Evolutionary conservation across 305 asterid genomes (phyloP), one percentile per base, ranked within the genome.

Genomic region (Petunia hybrid): DNA sequence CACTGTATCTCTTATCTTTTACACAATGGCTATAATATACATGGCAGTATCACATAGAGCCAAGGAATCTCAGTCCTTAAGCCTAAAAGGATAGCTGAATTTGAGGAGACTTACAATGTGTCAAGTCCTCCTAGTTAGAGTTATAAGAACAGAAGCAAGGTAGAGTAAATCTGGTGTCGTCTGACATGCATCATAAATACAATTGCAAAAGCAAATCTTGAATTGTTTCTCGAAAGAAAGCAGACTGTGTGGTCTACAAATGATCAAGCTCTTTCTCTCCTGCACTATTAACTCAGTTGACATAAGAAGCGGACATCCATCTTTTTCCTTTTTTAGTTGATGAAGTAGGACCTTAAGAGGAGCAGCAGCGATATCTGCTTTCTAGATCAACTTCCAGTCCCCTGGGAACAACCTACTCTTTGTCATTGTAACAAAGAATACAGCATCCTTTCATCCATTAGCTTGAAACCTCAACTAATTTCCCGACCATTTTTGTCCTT

Each of bases 401-500:
- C 78, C 76, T 13, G 88, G 59, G 81, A 67, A 80, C 82, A 82
- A 82, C 76, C 63, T 6, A 42, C 69, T 59, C 60, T 64, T 60
- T 78, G 68, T 61, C 78, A 73, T 35, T 76, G 82, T 82, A 76
- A 31, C 35, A 59, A 71, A 60, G 79, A 51, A 14, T 43, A 46
- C 38, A 13, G 36, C 36, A 13, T 66, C 31, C 73, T 31, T 55
- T 31, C 40, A 43, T 76, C 40, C 69, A 56, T 40, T 84, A 59
- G 45, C 56, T 71, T 62, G 81, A 69, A 74, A 73, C 61, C 8
- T 46, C 42, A 63, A 66, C 74, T 60, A 45, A 64, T 13, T 84
- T 63, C 61, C 60, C 16, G 69, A 68, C 31, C 59, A 59, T 78
- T 77, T 82, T 62, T 84, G 48, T 82, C 83, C 45, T 43, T 60